Percentiles rank a stretch among this genome's conserved stretches.
These are phyloP conservation scores for Spathaspora boniae DNA, from an alignment of 805 yeast species.

Conservation along the genomic window DNA sequence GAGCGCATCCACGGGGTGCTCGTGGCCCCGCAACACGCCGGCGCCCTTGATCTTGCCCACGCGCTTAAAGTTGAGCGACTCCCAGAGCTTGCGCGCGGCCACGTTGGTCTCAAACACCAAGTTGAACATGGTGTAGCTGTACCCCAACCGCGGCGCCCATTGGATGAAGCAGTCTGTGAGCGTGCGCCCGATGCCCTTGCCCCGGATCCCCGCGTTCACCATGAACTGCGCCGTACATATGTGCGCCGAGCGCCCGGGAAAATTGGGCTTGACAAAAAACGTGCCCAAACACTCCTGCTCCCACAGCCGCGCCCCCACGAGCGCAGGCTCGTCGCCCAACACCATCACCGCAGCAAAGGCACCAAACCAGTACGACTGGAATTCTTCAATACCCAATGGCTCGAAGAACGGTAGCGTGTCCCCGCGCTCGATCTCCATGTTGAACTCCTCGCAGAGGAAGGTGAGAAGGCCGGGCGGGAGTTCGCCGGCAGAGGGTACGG, in stretches of 20 bases:
- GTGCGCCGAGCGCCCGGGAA: constrained; percentile 90
- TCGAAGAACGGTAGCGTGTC: constrained; percentile 86
- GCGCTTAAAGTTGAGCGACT: constrained; percentile 68
- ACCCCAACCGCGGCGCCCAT: constrained; percentile 91
- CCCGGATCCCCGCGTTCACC: constrained; percentile 90
- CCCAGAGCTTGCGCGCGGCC: constrained; percentile 77
- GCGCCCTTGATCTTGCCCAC: constrained; percentile 84
- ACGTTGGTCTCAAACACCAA: constrained; percentile 85
- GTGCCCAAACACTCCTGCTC: constrained; percentile 90
- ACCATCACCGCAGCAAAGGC: constrained; percentile 74
- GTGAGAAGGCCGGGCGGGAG: constrained; percentile 77
- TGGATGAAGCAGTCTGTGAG: constrained; percentile 78
- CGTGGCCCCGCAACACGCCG: constrained; percentile 81
- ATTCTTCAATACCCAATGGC: constrained; percentile 69
- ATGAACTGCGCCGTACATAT: constrained; percentile 87
- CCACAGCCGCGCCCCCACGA: constrained; percentile 64
- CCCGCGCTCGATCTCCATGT: constrained; percentile 87
- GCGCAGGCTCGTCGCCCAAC: constrained; percentile 62
- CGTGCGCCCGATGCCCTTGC: constrained; percentile 86
- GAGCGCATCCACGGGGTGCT: constrained; percentile 80
- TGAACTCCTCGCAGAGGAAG: constrained; percentile 86
- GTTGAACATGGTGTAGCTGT: constrained; percentile 78
- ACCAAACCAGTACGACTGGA: constrained; percentile 85
- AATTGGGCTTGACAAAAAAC: constrained; percentile 80
- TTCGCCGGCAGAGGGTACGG: constrained; percentile 62